A percentile compares a stretch with the other conserved stretches of the same genome.
These are phyloP conservation scores for Venturia effusa DNA, from an alignment of 2,329 filamentous ascomycete species.

Conservation along the genomic window DNA sequence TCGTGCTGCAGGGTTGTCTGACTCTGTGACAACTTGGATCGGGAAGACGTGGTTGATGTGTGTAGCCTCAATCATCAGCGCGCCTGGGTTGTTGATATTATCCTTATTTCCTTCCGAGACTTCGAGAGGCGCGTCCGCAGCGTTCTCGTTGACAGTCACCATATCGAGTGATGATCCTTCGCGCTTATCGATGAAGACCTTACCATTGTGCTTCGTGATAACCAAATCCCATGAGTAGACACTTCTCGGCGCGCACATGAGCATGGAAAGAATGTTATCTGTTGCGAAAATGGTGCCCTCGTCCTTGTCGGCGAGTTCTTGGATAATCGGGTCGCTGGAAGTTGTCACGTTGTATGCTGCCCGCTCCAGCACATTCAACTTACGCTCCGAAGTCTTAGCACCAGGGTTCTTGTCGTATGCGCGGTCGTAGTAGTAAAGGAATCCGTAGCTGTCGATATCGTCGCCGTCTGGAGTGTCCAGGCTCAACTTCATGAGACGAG, in stretches of 20 bases:
- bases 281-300: slow-evolving; percentile 96
- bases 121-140: slow-evolving; percentile 86
- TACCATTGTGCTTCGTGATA: slow-evolving; percentile 84
- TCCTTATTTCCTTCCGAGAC: slow-evolving; percentile 88
- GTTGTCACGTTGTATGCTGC: slow-evolving; percentile 98
- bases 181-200: slow-evolving; percentile 98
- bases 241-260: slow-evolving; percentile 95
- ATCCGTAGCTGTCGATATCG: slow-evolving; percentile 89
- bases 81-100: slow-evolving; percentile 82
- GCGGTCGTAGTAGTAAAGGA: slow-evolving; percentile 97
- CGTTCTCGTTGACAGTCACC: slow-evolving; percentile 98
- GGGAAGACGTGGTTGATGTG: slow-evolving; percentile 99
- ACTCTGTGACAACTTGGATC: slow-evolving; percentile 86
- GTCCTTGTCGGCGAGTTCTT: slow-evolving; percentile 90
- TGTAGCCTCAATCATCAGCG: slow-evolving; percentile 91
- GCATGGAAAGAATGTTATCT: slow-evolving; percentile 94
- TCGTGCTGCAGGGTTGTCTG: slow-evolving; percentile 52
- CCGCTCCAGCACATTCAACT: slow-evolving; percentile 79
- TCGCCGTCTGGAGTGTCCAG: slow-evolving; percentile 90
- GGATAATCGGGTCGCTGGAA: slow-evolving; percentile 89
- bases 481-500: slow-evolving; percentile 88
- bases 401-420: slow-evolving; percentile 88
- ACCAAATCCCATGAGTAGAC: slow-evolving; percentile 99
- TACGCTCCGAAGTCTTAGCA: slow-evolving; percentile 71
- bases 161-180: slow-evolving; percentile 91